phyloP scores from a whole-genome alignment of 192 early-diverging fungal genomes.

The Rhizophlyctis rosea region DNA sequence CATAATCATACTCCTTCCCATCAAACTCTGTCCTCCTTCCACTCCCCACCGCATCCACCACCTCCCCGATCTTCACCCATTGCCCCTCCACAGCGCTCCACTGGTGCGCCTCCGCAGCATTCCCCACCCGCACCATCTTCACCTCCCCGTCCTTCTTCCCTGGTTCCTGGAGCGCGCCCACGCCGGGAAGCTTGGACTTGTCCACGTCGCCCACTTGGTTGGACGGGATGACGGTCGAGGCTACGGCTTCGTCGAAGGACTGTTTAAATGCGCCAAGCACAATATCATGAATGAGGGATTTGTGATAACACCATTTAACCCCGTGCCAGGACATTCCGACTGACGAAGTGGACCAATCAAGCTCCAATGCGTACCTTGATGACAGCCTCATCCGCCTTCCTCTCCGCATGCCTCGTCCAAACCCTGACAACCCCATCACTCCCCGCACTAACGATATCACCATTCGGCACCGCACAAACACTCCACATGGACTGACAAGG shows the following conservation, averaged over 20 bases:
- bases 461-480: slow-evolving; percentile 71
- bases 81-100: slow-evolving; percentile 59
- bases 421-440: slow-evolving; percentile 80
- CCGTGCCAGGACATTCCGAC: not conserved
- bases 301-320: slow-evolving; percentile 7
- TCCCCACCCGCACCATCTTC: slow-evolving; percentile 78
- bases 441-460: slow-evolving; percentile 78
- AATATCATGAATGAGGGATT: not conserved
- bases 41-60: slow-evolving; percentile 83
- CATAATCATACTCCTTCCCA: slow-evolving; percentile 93
- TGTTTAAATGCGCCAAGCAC: slow-evolving; percentile 8
- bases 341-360: not conserved
- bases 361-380: slow-evolving; percentile 25
- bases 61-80: slow-evolving; percentile 91
- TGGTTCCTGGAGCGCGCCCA: slow-evolving; percentile 4
- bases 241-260: slow-evolving; percentile 31
- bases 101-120: slow-evolving; percentile 82
- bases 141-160: slow-evolving; percentile 83
- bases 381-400: slow-evolving; percentile 52
- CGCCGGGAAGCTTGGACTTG: slow-evolving; percentile 72
- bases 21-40: slow-evolving; percentile 74
- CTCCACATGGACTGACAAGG: slow-evolving; percentile 94
- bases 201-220: slow-evolving; percentile 83
- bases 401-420: slow-evolving; percentile 66
- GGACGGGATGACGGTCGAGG: slow-evolving; percentile 30